Evolutionary conservation across 2,329 filamentous ascomycete species (phyloP).

Genomic region (Fusarium albidum): DNA sequence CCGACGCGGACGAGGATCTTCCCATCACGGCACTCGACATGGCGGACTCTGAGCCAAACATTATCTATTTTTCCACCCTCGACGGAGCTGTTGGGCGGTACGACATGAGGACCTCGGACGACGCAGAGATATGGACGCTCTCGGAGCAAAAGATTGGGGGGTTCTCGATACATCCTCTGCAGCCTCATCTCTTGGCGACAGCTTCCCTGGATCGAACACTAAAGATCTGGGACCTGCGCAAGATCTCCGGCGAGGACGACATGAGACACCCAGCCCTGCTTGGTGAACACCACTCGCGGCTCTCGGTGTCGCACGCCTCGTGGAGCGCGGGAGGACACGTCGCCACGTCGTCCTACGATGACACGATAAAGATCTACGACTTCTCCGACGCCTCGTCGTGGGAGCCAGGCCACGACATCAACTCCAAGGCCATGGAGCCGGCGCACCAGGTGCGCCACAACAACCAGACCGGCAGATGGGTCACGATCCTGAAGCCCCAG

Average conservation of each 20-base stretch:
- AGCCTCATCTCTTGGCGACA: conserved; percentile 85
- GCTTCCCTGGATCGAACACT: conserved; percentile 89
- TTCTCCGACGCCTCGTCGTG: conserved; percentile 70
- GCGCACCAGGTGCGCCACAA: conserved; percentile 79
- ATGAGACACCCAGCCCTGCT: conserved; percentile 71
- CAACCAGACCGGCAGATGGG: conserved; percentile 95
- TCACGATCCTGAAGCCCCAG: conserved; percentile 82
- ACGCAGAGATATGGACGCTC: conserved; percentile 74
- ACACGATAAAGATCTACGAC: conserved; percentile 92
- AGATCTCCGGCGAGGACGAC: conserved; percentile 72
- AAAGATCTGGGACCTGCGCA: conserved; percentile 92
- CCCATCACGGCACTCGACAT: conserved; percentile 89
- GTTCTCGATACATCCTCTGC: conserved; percentile 82
- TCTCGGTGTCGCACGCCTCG: conserved; percentile 92
- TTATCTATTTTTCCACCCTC: conserved; percentile 87
- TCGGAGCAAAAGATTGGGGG: conserved; percentile 96
- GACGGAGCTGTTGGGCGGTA: conserved; percentile 82
- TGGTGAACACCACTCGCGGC: conserved; percentile 80
- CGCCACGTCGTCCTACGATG: conserved; percentile 93
- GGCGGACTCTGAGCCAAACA: conserved; percentile 71
- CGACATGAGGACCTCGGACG: conserved; percentile 71
- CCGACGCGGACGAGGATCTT: conserved; percentile 73
- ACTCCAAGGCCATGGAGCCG: conserved; percentile 72
- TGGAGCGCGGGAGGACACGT: conserved; percentile 88
- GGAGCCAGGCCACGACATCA: conserved; percentile 65